Base-by-base conservation (phyloP, 306 rosid species). In the Vachellia collinsii region DNA sequence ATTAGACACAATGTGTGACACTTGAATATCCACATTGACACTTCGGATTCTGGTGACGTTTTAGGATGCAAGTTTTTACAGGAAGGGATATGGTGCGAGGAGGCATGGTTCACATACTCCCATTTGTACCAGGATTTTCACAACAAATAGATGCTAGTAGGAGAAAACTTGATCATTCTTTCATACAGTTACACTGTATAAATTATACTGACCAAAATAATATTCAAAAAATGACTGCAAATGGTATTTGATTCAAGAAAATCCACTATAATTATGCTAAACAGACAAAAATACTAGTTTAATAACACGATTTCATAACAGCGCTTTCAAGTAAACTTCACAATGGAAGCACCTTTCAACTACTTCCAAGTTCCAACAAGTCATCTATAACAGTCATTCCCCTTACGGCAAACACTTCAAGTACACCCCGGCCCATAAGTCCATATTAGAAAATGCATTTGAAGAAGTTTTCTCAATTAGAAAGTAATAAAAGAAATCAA, bases 21-120 rank as follows among this genome's bases (percentile, higher is more conserved):
- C 36, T 59, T 59, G 2, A 23, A 62, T 4, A 23, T 59, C 6
- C 0, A 61, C 5, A 62, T 29, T 11, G 67, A 1, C 39, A 29
- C 8, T 62, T 4, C 3, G 11, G 29, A 20, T 56, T 56, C 3
- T 8, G 9, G 6, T 56, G 63, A n/a, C 25, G 63, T 10, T 8
- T 20, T 9, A 20, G 5, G 7, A 50, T 61, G 70, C 83, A 78
- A 25, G 71, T 69, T 81, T 34, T 34, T 51, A 68, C 22, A 2
- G 19, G 51, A 61, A 50, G 11, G 41, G 70, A 76, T 19, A 69
- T 22, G 38, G 47, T 19, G 76, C 37, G 25, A 34, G n/a, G 14
- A 69, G 37, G 38, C 42, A 12, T 6, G 63, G 69, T 81, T 59
- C 74, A 59, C 56, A 62, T 22, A 37, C 19, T 59, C 16, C 14